Evolutionary conservation across 306 rosid genomes (phyloP).

Genomic region (Psophocarpus tetragonolobus): DNA sequence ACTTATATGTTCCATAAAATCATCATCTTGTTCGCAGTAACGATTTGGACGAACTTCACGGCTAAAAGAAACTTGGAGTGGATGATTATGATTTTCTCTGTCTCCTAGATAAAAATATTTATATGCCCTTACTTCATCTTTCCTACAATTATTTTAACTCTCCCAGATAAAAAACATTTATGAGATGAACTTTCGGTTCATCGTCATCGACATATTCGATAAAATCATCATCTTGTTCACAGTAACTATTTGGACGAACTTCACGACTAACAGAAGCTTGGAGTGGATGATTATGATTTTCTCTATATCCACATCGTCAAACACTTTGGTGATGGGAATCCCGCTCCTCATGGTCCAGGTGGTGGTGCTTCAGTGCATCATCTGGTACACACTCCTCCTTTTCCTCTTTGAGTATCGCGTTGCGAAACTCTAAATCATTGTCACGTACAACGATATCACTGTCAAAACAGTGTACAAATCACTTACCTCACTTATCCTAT

Average conservation of each 20-base stretch:
- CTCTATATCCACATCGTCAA: slow-evolving; percentile 89
- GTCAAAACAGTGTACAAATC: too few relatives aligned
- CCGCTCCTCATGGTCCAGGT: slow-evolving; percentile 91
- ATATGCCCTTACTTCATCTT: too few relatives aligned
- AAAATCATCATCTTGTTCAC: slow-evolving; percentile 81
- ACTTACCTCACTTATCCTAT: too few relatives aligned
- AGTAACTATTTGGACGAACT: slow-evolving; percentile 66
- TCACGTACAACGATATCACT: too few relatives aligned
- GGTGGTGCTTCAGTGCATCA: slow-evolving; percentile 91
- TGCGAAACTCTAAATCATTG: slow-evolving; percentile 83
- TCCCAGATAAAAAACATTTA: slow-evolving; percentile 70
- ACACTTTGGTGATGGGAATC: slow-evolving; percentile 93
- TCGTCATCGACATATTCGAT: slow-evolving; percentile 93
- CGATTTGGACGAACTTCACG: slow-evolving; percentile 76
- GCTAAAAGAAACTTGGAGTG: slow-evolving; percentile 86
- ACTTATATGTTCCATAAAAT: slow-evolving; percentile 90
- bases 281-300: slow-evolving; percentile 98
- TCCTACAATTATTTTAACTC: too few relatives aligned
- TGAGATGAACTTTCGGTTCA: slow-evolving; percentile 87
- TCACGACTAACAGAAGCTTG: slow-evolving; percentile 75
- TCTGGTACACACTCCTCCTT: slow-evolving; percentile 91
- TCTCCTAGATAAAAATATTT: too few relatives aligned
- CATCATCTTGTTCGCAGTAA: slow-evolving; percentile 67
- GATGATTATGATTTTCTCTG: slow-evolving; percentile 94
- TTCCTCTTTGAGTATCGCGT: slow-evolving; percentile 94